Evolutionary conservation across 1,284 basidiomycete genomes (phyloP).

Genomic region (Chalciporus sp.): DNA sequence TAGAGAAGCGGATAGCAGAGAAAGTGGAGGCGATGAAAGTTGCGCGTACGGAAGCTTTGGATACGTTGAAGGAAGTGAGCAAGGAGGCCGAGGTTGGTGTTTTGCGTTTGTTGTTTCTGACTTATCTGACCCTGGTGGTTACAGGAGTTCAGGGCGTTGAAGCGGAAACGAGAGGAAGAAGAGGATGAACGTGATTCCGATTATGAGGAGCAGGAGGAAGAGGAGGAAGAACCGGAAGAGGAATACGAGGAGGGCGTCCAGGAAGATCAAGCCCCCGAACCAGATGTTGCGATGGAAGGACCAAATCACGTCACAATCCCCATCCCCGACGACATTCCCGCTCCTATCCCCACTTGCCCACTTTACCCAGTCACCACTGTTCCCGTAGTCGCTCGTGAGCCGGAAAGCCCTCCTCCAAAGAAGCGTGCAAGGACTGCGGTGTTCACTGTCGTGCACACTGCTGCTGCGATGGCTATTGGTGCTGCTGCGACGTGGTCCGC

Average conservation of each 20-base stretch:
- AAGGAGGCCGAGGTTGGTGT: slow-evolving; percentile 26
- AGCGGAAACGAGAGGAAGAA: slow-evolving; percentile 32
- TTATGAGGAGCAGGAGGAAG: background rate
- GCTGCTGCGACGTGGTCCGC: slow-evolving; percentile 71
- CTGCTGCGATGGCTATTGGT: slow-evolving; percentile 59
- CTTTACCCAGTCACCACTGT: background rate
- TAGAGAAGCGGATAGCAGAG: slow-evolving; percentile 34
- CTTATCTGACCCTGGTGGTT: slow-evolving; percentile 12
- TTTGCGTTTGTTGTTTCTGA: background rate
- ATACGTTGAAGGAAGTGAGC: slow-evolving; percentile 20
- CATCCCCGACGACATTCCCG: background rate
- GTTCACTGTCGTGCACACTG: slow-evolving; percentile 51
- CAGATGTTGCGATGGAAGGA: background rate
- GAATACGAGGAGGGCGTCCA: background rate
- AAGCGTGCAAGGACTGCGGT: slow-evolving; percentile 49
- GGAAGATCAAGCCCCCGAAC: background rate
- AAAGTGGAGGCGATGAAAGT: slow-evolving; percentile 32
- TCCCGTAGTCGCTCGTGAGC: background rate
- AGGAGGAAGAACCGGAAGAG: slow-evolving; percentile 10
- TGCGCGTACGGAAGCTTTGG: slow-evolving; percentile 34
- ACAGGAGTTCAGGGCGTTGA: slow-evolving; percentile 23
- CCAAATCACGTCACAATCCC: background rate
- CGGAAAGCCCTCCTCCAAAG: slow-evolving; percentile 33
- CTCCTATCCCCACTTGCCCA: background rate
- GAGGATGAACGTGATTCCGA: background rate